Base-by-base conservation (phyloP, 2,329 filamentous ascomycete genomes). In the Botrytis aclada region DNA sequence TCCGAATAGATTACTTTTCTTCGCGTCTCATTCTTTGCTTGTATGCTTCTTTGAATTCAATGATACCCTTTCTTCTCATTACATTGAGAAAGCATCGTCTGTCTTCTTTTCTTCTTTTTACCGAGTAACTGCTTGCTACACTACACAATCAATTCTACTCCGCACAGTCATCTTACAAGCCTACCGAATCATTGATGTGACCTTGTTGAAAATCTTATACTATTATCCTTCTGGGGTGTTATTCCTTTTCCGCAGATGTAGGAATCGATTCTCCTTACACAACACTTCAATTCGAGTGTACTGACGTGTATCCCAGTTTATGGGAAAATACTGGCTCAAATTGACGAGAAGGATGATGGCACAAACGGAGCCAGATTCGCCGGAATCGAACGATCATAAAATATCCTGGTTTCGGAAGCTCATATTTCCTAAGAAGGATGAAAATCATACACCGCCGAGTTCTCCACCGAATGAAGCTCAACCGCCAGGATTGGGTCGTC, bases 361-460 rank as follows among this genome's bases (percentile, higher is more conserved):
- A 41, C 70, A 61, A 66, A 80, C 79, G 77, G 64, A 74, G 69
- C 75, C 77, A 63, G 74, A 75, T 69, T 77, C 77, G 69, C 75
- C 77, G 51, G 75, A 78, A 47, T 78, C 78, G 12, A 76, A 78
- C 22, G 79, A 80, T 72, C 77, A 78, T 20, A 77, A 76, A 71
- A 76, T 74, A 25, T 76, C 77, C 51, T 80, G 79, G 78, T 79
- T 78, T 39, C 80, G 79, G 77, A 81, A 75, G 74, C 78, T 75
- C 72, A 72, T 80, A 29, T 81, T 81, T 64, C 77, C 78, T 14
- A 70, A 47, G 47, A 80, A 75, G 69, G 78, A 80, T 32, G 78
- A 79, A 7, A 72, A 64, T 39, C 75, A 69, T 60, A 51, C 71
- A 7, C 47, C 69, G 41, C 74, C 75, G 25, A 70, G 75, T 22